Evolutionary conservation across 108 stramenopile species (phyloP).

Genomic region (Chaetoceros tenuissimus): DNA sequence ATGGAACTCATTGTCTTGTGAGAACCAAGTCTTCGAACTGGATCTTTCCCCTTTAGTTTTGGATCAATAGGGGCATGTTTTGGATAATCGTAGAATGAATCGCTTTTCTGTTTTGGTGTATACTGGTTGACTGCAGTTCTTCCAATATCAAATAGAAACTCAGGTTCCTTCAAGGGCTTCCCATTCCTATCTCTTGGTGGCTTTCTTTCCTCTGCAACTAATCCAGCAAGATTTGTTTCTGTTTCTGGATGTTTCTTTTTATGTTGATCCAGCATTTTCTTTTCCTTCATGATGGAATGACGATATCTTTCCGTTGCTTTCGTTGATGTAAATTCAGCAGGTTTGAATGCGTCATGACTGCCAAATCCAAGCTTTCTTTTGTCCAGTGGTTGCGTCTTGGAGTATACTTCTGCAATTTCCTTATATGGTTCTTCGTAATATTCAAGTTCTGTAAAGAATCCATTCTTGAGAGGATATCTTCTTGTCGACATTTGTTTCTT

Average conservation of each 20-base stretch:
- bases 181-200: conserved; percentile 28
- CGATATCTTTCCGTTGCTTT: conserved; percentile 49
- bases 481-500: conserved; percentile 36
- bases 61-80: conserved; percentile 30
- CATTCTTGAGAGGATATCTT: conserved; percentile 46
- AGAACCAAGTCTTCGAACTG: conserved; percentile 25
- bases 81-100: conserved; percentile 36
- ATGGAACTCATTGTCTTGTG: conserved; percentile 22
- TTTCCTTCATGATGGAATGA: conserved; percentile 30
- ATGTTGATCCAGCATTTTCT: conserved; percentile 21
- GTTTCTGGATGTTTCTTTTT: conserved; percentile 14
- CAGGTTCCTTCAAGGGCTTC: conserved; percentile 19
- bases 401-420: conserved; percentile 39
- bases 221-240: conserved; percentile 15
- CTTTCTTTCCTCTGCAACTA: conserved; percentile 6
- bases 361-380: conserved; percentile 51
- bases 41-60: conserved; percentile 21
- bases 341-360: conserved; percentile 39
- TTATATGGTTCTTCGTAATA: conserved; percentile 45
- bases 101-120: conserved; percentile 21
- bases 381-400: conserved; percentile 40
- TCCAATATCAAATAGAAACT: conserved; percentile 49
- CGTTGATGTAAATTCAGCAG: conserved; percentile 41
- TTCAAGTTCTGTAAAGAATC: conserved; percentile 40
- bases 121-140: conserved; percentile 17